Evolutionary conservation across 2,329 filamentous ascomycete genomes (phyloP), one percentile per base, ranked within the genome.

Genomic region (Aspergillus ibericus): DNA sequence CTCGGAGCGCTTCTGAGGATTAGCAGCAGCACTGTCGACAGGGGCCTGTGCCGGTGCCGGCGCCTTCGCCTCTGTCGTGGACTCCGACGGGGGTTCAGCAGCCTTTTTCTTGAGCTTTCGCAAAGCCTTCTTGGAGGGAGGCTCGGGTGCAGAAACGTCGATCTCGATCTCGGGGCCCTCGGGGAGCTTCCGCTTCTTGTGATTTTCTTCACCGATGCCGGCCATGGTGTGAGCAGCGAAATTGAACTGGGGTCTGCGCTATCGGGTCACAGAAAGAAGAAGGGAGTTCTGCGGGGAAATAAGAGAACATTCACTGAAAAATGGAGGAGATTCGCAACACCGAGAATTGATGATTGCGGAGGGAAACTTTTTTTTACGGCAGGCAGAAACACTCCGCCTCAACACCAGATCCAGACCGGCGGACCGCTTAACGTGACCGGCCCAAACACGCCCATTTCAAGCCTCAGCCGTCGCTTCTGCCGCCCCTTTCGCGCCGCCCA

Each of bases 111-210:
- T 98, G 59, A 96, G 85, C 61, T 88, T 88, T 72, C 95, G 92
- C 66, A 92, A 86, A 61, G 91, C 92, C 73, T 95, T 96, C 77
- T 98, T 99, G 34, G 95, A 98, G 1, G 92, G 91, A 18, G 95
- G 95, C 72, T 98, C 93, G 25, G 95, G 95, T n/a, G 90, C 87
- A 63, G 81, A 83, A 62, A 99, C 79, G 74, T 99, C 91, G 72
- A 99, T 92, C 75, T 96, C 92, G 70, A 99, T 89, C 69, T 93
- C 90, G 22, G 72, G 60, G 36, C 70, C 73, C 16, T 77, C 77
- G 51, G 72, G 67, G 36, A 86, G 80, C 77, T 93, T 95, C 75
- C 90, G 89, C 80, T 96, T 92, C 72, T 84, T 89, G 44, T 72
- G 64, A 38, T 60, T 67, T 46, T 63, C 61, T 60, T 73, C 69